Evolutionary conservation across 1,284 basidiomycete species (phyloP), one percentile per base, ranked within the genome.

Genomic region (Tremellales sp.): DNA sequence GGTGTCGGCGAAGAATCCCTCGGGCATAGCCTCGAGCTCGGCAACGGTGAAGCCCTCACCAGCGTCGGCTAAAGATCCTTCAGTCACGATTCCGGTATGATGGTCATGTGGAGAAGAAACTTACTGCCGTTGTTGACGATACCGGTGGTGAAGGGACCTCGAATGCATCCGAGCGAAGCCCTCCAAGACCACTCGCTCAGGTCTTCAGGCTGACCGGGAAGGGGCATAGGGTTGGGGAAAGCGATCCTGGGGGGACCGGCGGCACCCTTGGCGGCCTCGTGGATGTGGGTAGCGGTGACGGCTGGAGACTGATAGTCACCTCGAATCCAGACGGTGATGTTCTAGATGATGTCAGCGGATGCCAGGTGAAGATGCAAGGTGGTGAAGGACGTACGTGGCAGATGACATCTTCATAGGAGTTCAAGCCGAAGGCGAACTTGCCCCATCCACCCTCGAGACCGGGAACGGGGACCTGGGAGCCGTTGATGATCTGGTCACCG

Each of bases 141-240:
- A 17, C 70, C 70, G 17, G 73, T 75, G 13, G 45, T 60, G 66
- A 75, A 75, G 10, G 72, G 72, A 2, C 70, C 72, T 23, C 59
- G 45, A 7, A 67, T 35, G 58, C 73, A 75, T 15, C 70, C 70
- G 57, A 61, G 51, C 2, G 60, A 63, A 6, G 54, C 55, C n/a
- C 68, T 51, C 39, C 63, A 55, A 10, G 56, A 64, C 44, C 54
- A 62, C 52, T 61, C 60, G 40, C 65, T 61, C 43, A 66, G 36
- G 39, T 54, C 50, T 1, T 50, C 56, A 15, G 41, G 41, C 24
- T 43, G 43, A 2, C 53, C 58, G 5, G 69, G 66, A 22, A 40
- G 40, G 15, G 59, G 59, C 33, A 36, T 36, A 4, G 33, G 33
- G 61, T 75, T 72, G 27, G 68, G 65, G 62, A 72, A 72, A 7